These are phyloP conservation scores for Penicillium olsonii DNA, from an alignment of 2,329 filamentous ascomycete species.

Conservation along the genomic window DNA sequence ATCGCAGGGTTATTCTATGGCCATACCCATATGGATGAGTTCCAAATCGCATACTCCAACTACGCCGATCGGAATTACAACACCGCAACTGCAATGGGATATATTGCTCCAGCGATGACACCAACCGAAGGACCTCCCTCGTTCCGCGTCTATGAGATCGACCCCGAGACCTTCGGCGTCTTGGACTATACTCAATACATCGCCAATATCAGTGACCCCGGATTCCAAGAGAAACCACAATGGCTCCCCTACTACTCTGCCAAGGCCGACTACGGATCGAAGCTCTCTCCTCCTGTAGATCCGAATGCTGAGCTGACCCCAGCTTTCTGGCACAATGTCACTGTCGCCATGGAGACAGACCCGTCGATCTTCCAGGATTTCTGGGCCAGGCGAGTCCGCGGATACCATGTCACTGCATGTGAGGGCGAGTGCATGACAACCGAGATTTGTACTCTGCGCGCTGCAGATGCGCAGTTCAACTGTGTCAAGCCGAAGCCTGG, in stretches of 20 bases:
- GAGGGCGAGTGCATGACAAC: slow-evolving; percentile 44
- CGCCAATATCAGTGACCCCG: slow-evolving; percentile 52
- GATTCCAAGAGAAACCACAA: slow-evolving; percentile 50
- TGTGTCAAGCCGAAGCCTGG: slow-evolving; percentile 46
- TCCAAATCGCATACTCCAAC: slow-evolving; percentile 57
- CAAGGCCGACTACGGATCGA: slow-evolving; percentile 54
- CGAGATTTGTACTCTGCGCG: slow-evolving; percentile 58
- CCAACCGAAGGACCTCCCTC: slow-evolving; percentile 58
- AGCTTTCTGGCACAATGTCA: slow-evolving; percentile 62
- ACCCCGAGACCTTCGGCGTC: slow-evolving; percentile 58
- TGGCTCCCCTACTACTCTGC: slow-evolving; percentile 61
- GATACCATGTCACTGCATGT: slow-evolving; percentile 47
- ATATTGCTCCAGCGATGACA: slow-evolving; percentile 57
- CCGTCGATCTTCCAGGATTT: slow-evolving; percentile 50
- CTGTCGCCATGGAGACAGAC: slow-evolving; percentile 49
- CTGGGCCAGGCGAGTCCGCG: slow-evolving; percentile 51
- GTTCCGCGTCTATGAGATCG: slow-evolving; percentile 61
- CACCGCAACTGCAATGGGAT: slow-evolving; percentile 54
- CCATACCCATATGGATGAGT: slow-evolving; percentile 60
- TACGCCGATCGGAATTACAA: slow-evolving; percentile 45
- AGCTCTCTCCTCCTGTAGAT: slow-evolving; percentile 47
- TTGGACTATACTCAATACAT: slow-evolving; percentile 58
- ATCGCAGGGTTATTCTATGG: slow-evolving; percentile 60
- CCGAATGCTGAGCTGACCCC: slow-evolving; percentile 52
- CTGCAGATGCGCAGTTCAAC: slow-evolving; percentile 55